These are phyloP conservation scores for Calonectria hawksworthii DNA, from an alignment of 2,329 filamentous ascomycete genomes.

Conservation along the genomic window DNA sequence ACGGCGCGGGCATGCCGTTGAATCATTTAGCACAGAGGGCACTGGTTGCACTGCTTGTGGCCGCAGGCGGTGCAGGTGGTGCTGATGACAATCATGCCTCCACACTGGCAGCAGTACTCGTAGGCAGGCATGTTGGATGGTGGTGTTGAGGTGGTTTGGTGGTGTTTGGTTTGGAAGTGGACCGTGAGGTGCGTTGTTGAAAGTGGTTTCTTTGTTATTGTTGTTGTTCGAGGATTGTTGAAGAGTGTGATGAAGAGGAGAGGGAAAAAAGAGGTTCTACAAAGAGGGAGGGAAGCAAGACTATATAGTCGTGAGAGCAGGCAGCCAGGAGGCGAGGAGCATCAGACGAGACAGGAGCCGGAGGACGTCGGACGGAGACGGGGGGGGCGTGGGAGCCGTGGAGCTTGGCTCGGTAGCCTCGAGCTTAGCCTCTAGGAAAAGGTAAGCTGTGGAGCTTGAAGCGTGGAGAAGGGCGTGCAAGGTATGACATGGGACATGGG, in stretches of 20 bases:
- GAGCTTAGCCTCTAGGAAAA: slow-evolving; percentile 13
- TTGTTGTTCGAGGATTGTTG: slow-evolving; percentile 3
- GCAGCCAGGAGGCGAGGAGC: slow-evolving; percentile 10
- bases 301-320: slow-evolving; percentile 39
- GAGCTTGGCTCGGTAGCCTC: slow-evolving; percentile 12
- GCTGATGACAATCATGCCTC: slow-evolving; percentile 70
- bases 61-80: slow-evolving; percentile 64
- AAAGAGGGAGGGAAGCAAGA: slow-evolving; percentile 29
- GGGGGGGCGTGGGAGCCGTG: slow-evolving; percentile 16
- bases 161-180: slow-evolving; percentile 15
- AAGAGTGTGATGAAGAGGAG: slow-evolving; percentile 20
- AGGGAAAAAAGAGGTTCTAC: not conserved
- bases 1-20: slow-evolving; percentile 12
- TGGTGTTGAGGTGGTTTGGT: slow-evolving; percentile 20
- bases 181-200: not conserved
- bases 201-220: slow-evolving; percentile 1
- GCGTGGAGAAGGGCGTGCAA: slow-evolving; percentile 23
- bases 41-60: slow-evolving; percentile 65
- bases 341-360: slow-evolving; percentile 17
- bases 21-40: slow-evolving; percentile 53
- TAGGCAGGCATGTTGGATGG: slow-evolving; percentile 57
- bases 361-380: not conserved
- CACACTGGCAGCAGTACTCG: slow-evolving; percentile 69
- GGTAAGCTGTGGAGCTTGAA: slow-evolving; percentile 2
- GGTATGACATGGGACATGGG: not conserved